A percentile compares a stretch with the other conserved stretches of the same genome.
Conservation (phyloP, 257 asterid genomes). For the Solanum virginianum region DNA sequence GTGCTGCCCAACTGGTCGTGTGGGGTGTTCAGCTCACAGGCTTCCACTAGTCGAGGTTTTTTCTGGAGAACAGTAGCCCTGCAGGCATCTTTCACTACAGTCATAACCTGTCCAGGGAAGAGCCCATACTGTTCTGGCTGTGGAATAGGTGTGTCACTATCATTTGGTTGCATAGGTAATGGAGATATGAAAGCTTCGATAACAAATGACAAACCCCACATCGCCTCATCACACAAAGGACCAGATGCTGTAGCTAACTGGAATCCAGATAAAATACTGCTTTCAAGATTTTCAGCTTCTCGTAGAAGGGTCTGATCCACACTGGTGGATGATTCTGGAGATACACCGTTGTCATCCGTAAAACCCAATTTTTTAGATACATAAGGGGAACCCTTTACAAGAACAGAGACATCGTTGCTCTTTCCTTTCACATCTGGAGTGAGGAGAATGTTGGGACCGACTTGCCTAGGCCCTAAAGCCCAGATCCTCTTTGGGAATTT, state of each 20-base stretch:
- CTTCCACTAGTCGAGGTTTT: conserved; percentile 78
- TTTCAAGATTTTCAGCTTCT: conserved; percentile 72
- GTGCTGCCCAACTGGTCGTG: conserved; percentile 73
- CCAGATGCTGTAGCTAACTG: conserved; percentile 89
- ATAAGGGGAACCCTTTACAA: conserved; percentile 51
- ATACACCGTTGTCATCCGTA: conserved; percentile 10
- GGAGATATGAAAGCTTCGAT: conserved; percentile 53
- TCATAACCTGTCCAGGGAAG: conserved; percentile 84
- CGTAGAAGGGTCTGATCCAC: conserved; percentile 24
- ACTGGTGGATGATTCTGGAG: conserved; percentile 19
- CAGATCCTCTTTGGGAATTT: conserved; percentile 59
- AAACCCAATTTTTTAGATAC: conserved; percentile 65
- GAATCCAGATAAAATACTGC: conserved; percentile 82
- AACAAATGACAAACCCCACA: conserved; percentile 85
- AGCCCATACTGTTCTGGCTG: conserved; percentile 64
- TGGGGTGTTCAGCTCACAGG: conserved; percentile 77
- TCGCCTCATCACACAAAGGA: conserved; percentile 90
- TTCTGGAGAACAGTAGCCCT: conserved; percentile 68
- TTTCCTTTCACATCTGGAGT: conserved; percentile 36
- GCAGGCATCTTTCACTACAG: conserved; percentile 81
- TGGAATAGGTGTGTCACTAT: conserved; percentile 22
- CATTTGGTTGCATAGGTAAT: conserved; percentile 21
- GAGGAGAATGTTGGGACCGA: conserved; percentile 82
- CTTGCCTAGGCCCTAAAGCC: conserved; percentile 90
- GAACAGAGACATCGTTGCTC: conserved; percentile 36